A percentile compares a stretch with the other conserved stretches of the same genome.
These are phyloP conservation scores for Leptodermis oblonga DNA, from an alignment of 257 asterid species.

Conservation along the genomic window DNA sequence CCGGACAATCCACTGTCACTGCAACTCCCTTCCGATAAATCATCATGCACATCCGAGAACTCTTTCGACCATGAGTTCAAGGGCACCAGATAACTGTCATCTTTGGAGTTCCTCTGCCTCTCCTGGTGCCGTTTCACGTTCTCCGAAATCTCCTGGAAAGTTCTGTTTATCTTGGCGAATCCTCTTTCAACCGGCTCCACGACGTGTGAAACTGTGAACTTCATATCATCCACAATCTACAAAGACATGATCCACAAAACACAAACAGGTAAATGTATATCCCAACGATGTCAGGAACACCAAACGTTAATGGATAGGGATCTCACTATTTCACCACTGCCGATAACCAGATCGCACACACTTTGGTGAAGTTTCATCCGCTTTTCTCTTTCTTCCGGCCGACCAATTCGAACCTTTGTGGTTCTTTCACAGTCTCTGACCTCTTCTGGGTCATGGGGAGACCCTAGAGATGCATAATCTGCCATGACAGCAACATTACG, in stretches of 20 bases:
- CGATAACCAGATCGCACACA: conserved; percentile 87
- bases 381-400: conserved; percentile 58
- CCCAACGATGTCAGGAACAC: neutral
- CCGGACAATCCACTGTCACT: conserved; percentile 70
- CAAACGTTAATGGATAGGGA: neutral
- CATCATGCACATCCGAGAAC: conserved; percentile 66
- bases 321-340: conserved; percentile 95
- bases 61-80: conserved; percentile 57
- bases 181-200: conserved; percentile 97
- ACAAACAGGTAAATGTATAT: conserved; percentile 4
- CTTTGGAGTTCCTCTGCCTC: conserved; percentile 63
- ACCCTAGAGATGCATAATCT: conserved; percentile 86
- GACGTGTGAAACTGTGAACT: conserved; percentile 91
- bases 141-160: conserved; percentile 87
- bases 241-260: conserved; percentile 9
- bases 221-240: conserved; percentile 93
- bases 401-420: conserved; percentile 50
- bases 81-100: conserved; percentile 81
- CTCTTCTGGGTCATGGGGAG: conserved; percentile 94
- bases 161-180: conserved; percentile 69
- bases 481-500: conserved; percentile 88
- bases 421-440: conserved; percentile 76
- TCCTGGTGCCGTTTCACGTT: conserved; percentile 69
- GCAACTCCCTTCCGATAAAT: conserved; percentile 57
- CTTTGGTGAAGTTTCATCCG: conserved; percentile 83